A percentile compares a stretch with the other conserved stretches of the same genome.
Evolutionary conservation across 768 basidiomycete genomes (phyloP).

Genomic region (Melanogaster broomeanus): DNA sequence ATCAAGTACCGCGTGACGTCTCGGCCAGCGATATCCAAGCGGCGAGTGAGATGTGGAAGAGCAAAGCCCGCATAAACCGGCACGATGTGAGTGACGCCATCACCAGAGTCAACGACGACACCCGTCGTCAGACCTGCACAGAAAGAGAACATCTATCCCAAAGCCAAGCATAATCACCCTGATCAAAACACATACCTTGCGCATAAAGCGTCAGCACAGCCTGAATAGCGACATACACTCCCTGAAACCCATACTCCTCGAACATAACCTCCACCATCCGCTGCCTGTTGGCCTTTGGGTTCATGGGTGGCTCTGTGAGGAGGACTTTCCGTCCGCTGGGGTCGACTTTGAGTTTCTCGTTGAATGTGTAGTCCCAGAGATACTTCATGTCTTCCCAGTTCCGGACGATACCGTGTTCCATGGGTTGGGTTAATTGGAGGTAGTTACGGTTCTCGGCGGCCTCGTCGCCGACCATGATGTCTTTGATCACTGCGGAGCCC

Average conservation of each 20-base stretch:
- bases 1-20: slow-evolving; percentile 99
- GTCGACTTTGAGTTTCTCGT: slow-evolving; percentile 91
- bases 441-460: slow-evolving; percentile 93
- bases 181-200: slow-evolving; percentile 67
- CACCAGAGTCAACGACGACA: slow-evolving; percentile 98
- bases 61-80: slow-evolving; percentile 98
- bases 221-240: slow-evolving; percentile 97
- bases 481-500: slow-evolving; percentile 83
- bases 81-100: slow-evolving; percentile 99
- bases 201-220: slow-evolving; percentile 98
- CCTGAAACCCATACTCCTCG: slow-evolving; percentile 95
- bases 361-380: slow-evolving; percentile 98
- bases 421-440: slow-evolving; percentile 95
- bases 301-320: slow-evolving; percentile 99
- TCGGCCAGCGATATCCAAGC: slow-evolving; percentile 96
- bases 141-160: slow-evolving; percentile 1
- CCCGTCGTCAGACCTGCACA: slow-evolving; percentile 91
- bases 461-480: slow-evolving; percentile 98
- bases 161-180: neutral
- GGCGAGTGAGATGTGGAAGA: slow-evolving; percentile 90
- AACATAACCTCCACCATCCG: slow-evolving; percentile 99
- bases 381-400: slow-evolving; percentile 99
- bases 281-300: slow-evolving; percentile 90
- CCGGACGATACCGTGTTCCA: slow-evolving; percentile 98
- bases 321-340: slow-evolving; percentile 86